Evolutionary conservation across 306 rosid species (phyloP).

Genomic region (Carpinus fangiana): DNA sequence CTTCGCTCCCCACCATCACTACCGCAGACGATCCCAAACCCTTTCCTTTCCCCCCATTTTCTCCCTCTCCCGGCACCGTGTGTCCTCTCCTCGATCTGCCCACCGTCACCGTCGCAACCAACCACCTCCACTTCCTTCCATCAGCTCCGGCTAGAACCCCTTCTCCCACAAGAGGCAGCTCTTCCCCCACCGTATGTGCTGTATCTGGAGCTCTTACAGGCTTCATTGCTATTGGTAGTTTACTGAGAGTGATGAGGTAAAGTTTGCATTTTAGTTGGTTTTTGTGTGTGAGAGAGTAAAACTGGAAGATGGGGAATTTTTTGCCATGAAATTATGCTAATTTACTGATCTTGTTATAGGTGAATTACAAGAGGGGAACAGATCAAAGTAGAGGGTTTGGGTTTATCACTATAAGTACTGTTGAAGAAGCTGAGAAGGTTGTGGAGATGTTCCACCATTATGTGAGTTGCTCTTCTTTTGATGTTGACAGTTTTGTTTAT

Average conservation of each 20-base stretch:
- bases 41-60: too few species aligned
- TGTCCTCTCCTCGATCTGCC: too few species aligned
- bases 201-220: too few species aligned
- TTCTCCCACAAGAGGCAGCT: too few species aligned
- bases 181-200: too few species aligned
- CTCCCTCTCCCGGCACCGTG: too few species aligned
- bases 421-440: slow-evolving; percentile 81
- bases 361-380: slow-evolving; percentile 77
- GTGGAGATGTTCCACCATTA: slow-evolving; percentile 65
- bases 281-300: background rate
- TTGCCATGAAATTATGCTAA: background rate
- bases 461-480: slow-evolving; percentile 42
- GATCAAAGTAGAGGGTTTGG: slow-evolving; percentile 90
- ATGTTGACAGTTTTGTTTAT: background rate
- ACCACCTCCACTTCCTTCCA: too few species aligned
- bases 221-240: too few species aligned
- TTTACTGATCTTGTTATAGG: slow-evolving; percentile 44
- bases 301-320: slow-evolving; percentile 4
- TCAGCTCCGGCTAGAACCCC: too few species aligned
- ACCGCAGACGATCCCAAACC: too few species aligned
- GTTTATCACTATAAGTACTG: slow-evolving; percentile 80
- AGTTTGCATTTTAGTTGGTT: background rate
- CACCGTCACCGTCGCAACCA: too few species aligned
- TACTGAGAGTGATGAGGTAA: background rate
- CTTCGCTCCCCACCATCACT: too few species aligned